Evolutionary conservation across 2,329 filamentous ascomycete species (phyloP), one percentile per base, ranked within the genome.

Genomic region (Calonectria crousiana): DNA sequence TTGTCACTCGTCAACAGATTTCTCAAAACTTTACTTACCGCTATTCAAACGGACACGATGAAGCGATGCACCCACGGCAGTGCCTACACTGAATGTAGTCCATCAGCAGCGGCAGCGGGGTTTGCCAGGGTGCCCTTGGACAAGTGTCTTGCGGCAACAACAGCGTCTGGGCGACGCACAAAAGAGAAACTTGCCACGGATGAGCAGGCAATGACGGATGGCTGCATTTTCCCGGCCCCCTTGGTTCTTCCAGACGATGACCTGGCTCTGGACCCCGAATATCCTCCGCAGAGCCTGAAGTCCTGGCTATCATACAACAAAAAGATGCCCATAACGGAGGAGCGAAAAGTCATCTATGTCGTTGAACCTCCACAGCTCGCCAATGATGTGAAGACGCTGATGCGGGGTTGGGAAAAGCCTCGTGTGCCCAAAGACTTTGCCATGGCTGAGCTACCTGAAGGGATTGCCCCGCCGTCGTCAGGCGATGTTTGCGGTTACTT

Each of bases 161-260:
- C 74, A 0, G 56, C 67, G 1, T 77, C 64, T 14, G 84, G 83
- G 0, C 78, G 80, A 9, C 77, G 80, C 8, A 76, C 77, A 3
- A 77, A 75, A 13, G 56, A 60, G 11, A 30, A 44, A 10, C 20
- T 67, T 32, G 5, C 77, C 11, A 53, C 76, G 1, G 71, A 78
- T 4, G 68, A 75, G 2, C 72, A 79, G 6, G 72, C 66, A 0
- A 53, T 77, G 56, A 73, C 73, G 11, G 76, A 84, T 26, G 68
- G 72, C 0, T 77, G 73, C 38, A 82, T 84, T 0, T 94, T 92
- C 74, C 92, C 92, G 0, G 90, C 85, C 0, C 91, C 92, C 0
- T 80, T 94, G 8, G 84, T 93, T 0, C 83, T 94, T 0, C 92
- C 92, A 0, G 86, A 84, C 3, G 92, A 93, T 78, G 90, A 90